Base-by-base conservation (phyloP, 805 yeast genomes). In the Ogataea parapolymorpha region DNA sequence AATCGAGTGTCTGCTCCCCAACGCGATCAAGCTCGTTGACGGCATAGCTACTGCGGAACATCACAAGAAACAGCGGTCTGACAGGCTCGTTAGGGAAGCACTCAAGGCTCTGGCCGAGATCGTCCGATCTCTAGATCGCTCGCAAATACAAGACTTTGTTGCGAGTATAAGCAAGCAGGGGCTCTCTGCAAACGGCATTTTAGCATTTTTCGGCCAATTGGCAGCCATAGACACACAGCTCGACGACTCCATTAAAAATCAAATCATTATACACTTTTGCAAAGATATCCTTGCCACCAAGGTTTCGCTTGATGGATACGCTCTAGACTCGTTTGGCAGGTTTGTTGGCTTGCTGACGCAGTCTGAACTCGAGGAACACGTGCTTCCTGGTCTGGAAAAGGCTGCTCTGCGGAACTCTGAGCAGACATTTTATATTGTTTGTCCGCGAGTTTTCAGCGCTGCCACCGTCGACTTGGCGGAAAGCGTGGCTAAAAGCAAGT, bases 351-450 rank as follows among this genome's bases (percentile, higher is more conserved):
- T 29, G 13, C 12, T 29, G n/a, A 13, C 32, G n/a, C n/a, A 10
- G 4, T 9, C 11, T 0, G 43, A 47, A 9, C 50, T 54, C 6
- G 44, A 52, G 26, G 35, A 29, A 12, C 38, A 40, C 5, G 16
- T 46, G 3, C 11, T 59, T 6, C 87, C 95, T 2, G 71, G 75
- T 14, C 53, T 90, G 35, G 90, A 85, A 53, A 87, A 84, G 56
- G 75, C 90, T 1, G 69, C 83, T 36, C 67, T 90, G 48, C 75
- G 96, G 59, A 78, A 95, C 2, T 82, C 96, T 0, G 96, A 88
- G 55, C 61, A 68, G 27, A 75, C 86, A 0, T 75, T 87, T 42
- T 72, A 71, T n/a, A 49, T 54, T 14, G 57, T 82, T n/a, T 58
- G 84, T 2, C 75, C 80, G 3, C 67, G 71, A 9, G 55, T 88